Conservation (phyloP, 441 rosid species). For the Gossypium lobatum region DNA sequence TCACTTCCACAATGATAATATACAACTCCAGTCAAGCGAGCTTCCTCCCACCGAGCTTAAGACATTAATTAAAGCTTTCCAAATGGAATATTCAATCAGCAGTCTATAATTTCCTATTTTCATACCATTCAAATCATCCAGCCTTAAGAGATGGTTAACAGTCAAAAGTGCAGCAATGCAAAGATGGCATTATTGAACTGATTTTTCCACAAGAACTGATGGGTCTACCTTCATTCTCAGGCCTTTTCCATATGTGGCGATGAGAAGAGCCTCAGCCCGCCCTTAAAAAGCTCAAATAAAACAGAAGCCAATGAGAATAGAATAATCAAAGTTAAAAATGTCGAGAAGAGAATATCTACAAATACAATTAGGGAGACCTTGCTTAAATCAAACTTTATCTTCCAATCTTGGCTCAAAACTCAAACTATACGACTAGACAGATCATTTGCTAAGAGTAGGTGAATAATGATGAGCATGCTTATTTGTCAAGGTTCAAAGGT, state of each 20-base stretch:
- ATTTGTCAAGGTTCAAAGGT: slow-evolving; percentile 1
- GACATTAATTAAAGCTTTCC: background rate
- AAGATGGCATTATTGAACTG: slow-evolving; percentile 12
- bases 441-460: background rate
- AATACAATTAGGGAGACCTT: background rate
- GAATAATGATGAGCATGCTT: background rate
- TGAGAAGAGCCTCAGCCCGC: slow-evolving; percentile 79
- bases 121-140: background rate
- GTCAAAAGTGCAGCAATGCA: background rate
- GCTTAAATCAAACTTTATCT: slow-evolving; percentile 11
- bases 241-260: slow-evolving; percentile 72
- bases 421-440: background rate
- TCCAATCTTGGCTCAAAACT: background rate
- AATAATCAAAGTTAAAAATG: background rate
- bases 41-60: background rate
- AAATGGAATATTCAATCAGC: background rate
- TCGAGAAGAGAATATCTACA: background rate
- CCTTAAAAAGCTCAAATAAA: slow-evolving; percentile 33
- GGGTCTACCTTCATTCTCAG: slow-evolving; percentile 28
- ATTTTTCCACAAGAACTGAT: slow-evolving; percentile 12
- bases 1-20: background rate
- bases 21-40: background rate
- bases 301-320: background rate
- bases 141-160: background rate
- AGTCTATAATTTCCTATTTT: background rate